Conservation (phyloP, 2,329 filamentous ascomycete genomes). For the Colletotrichum higginsianum region DNA sequence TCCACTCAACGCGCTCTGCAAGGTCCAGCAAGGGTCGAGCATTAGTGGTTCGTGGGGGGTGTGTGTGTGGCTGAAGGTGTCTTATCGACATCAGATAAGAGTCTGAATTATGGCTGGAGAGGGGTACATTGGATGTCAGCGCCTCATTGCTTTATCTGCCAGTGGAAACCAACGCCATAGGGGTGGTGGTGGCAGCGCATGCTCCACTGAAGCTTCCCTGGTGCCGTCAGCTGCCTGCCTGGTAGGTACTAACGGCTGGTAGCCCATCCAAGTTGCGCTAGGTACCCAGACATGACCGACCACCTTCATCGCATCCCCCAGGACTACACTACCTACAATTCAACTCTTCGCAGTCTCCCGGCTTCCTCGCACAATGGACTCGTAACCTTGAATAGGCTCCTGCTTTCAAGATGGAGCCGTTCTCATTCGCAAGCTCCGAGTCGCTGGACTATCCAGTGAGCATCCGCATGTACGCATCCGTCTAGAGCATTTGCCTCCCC, state of each 20-base stretch:
- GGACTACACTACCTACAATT: not conserved
- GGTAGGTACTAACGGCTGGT: not conserved
- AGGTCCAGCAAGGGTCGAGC: not conserved
- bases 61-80: conserved; percentile 17
- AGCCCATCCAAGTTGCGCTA: conserved; percentile 1
- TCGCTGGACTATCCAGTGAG: conserved; percentile 82
- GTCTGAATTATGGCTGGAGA: conserved; percentile 11
- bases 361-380: conserved; percentile 25
- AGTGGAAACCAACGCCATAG: not conserved
- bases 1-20: conserved; percentile 40
- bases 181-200: not conserved
- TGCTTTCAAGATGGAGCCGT: conserved; percentile 82
- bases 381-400: conserved; percentile 29
- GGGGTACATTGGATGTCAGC: conserved; percentile 1
- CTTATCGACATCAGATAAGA: conserved; percentile 31
- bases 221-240: conserved; percentile 30
- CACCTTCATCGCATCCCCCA: conserved; percentile 15
- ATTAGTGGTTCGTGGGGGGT: conserved; percentile 14
- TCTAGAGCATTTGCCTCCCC: conserved; percentile 2
- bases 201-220: conserved; percentile 26
- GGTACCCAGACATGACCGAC: conserved; percentile 1
- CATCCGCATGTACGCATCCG: conserved; percentile 71
- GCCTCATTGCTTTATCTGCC: not conserved
- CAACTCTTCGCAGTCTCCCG: conserved; percentile 4
- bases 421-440: conserved; percentile 93